phyloP scores from a whole-genome alignment of 1,284 basidiomycete genomes.

The Chalciporus sp. region DNA sequence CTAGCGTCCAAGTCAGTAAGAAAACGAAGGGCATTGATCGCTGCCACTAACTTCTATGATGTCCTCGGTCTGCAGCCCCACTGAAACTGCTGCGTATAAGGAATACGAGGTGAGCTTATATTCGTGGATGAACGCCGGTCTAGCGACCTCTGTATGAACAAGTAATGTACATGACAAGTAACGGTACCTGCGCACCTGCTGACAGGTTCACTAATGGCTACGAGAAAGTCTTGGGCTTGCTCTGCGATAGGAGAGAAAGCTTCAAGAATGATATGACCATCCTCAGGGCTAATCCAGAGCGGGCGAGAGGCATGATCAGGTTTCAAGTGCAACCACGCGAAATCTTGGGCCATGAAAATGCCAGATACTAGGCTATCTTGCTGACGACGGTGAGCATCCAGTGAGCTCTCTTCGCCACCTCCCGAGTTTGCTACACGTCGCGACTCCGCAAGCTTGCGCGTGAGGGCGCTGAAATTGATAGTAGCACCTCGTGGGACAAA shows the following conservation, averaged over 20 bases:
- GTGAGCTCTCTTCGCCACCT: slow-evolving; percentile 43
- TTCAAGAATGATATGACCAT: slow-evolving; percentile 94
- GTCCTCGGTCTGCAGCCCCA: slow-evolving; percentile 96
- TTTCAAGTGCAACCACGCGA: slow-evolving; percentile 84
- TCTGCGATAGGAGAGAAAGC: slow-evolving; percentile 96
- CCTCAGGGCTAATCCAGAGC: slow-evolving; percentile 93
- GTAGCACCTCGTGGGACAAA: slow-evolving; percentile 70
- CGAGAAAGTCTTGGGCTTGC: slow-evolving; percentile 97
- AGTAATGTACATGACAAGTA: slow-evolving; percentile 30
- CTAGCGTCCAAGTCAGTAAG: slow-evolving; percentile 39
- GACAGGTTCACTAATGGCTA: slow-evolving; percentile 98
- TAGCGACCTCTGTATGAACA: slow-evolving; percentile 40
- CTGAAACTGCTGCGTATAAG: slow-evolving; percentile 97
- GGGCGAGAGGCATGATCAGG: slow-evolving; percentile 88
- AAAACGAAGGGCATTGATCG: slow-evolving; percentile 20
- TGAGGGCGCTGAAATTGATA: slow-evolving; percentile 80
- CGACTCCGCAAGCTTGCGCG: slow-evolving; percentile 70
- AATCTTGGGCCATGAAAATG: slow-evolving; percentile 82
- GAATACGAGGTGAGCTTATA: slow-evolving; percentile 99
- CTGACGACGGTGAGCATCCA: slow-evolving; percentile 63
- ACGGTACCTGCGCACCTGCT: slow-evolving; percentile 74
- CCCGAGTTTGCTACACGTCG: slow-evolving; percentile 45
- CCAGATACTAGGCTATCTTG: slow-evolving; percentile 76
- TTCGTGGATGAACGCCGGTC: slow-evolving; percentile 97
- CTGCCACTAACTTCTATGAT: slow-evolving; percentile 87